These are phyloP conservation scores for Chrysosphaeria jannelii DNA, from an alignment of 2,329 filamentous ascomycete species.

Conservation along the genomic window DNA sequence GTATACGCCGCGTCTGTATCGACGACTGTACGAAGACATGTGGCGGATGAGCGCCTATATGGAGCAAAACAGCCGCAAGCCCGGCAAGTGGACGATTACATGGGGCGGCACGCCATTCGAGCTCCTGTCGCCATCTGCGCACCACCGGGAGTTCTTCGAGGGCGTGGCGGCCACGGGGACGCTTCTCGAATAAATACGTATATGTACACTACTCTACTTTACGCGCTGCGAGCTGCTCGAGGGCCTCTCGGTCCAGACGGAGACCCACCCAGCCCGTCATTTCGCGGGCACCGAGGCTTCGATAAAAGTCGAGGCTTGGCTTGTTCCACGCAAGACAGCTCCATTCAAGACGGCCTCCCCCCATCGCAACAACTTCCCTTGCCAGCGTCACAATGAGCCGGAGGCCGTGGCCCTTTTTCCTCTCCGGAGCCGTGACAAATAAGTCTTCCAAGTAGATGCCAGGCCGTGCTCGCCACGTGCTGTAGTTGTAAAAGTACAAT, in stretches of 20 bases:
- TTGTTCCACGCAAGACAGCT: slow-evolving; percentile 79
- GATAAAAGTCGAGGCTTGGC: slow-evolving; percentile 69
- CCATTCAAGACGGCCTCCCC: slow-evolving; percentile 63
- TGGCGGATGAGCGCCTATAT: slow-evolving; percentile 17
- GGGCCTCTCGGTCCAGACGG: slow-evolving; percentile 36
- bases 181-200: background rate
- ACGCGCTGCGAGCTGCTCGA: slow-evolving; percentile 24
- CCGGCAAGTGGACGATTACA: slow-evolving; percentile 8
- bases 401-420: slow-evolving; percentile 56
- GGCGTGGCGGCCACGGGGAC: slow-evolving; percentile 11
- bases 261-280: slow-evolving; percentile 48
- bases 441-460: slow-evolving; percentile 87
- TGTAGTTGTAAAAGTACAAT: slow-evolving; percentile 86
- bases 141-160: slow-evolving; percentile 17
- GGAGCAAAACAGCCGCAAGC: slow-evolving; percentile 6
- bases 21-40: slow-evolving; percentile 15
- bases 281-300: slow-evolving; percentile 31
- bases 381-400: slow-evolving; percentile 45
- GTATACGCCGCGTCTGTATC: slow-evolving; percentile 13
- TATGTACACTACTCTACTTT: background rate
- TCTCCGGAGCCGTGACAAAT: slow-evolving; percentile 41
- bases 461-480: slow-evolving; percentile 63
- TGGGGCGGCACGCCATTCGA: slow-evolving; percentile 14
- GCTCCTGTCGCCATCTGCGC: slow-evolving; percentile 8
- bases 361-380: slow-evolving; percentile 42